Base-by-base conservation (phyloP, 768 basidiomycete genomes). In the Trametes gibbosa region DNA sequence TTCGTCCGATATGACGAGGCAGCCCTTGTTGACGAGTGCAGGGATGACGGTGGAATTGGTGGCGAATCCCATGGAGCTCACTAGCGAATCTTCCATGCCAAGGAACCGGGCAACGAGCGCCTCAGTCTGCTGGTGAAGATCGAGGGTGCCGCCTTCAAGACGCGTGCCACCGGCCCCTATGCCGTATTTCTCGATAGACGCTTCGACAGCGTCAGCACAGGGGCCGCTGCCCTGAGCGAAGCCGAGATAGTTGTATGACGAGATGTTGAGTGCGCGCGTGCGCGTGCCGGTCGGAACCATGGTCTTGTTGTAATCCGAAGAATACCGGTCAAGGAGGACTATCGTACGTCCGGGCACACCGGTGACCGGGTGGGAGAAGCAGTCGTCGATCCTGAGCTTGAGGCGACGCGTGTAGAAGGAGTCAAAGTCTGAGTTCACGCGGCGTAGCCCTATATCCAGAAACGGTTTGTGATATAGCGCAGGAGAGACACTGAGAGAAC, bases 241-340 rank as follows among this genome's bases (percentile, higher is more conserved):
- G 3, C 97, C 97, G 67, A 99, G 92, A 71, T 98, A 99, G 76
- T 98, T 99, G 79, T 99, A 99, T 8, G 94, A 97, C 0, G 95
- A 95, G 64, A 98, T 90, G 73, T 99, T 99, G 66, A 99, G 87
- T 0, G 88, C 90, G 52, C 95, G 91, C 0, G 92, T 95, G 24
- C 81, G 83, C 0, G 79, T 82, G 59, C 95, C 96, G 2, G 92
- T 90, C 66, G 87, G 78, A 50, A 84, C 74, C 59, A 91, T 87
- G 3, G 86, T 87, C 68, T 82, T 78, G 74, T 94, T 91, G 77
- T 89, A 86, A 74, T 97, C 89, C 49, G 81, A 74, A 13, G 92
- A 90, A 63, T 83, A 79, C 43, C 96, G 90, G 75, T 98, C 93
- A 50, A 93, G 82, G 56, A 90, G 80, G 43, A 86, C 73, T 68